Evolutionary conservation across 164 flowering plant genomes (phyloP).

Genomic region (Buxus sempervirens): DNA sequence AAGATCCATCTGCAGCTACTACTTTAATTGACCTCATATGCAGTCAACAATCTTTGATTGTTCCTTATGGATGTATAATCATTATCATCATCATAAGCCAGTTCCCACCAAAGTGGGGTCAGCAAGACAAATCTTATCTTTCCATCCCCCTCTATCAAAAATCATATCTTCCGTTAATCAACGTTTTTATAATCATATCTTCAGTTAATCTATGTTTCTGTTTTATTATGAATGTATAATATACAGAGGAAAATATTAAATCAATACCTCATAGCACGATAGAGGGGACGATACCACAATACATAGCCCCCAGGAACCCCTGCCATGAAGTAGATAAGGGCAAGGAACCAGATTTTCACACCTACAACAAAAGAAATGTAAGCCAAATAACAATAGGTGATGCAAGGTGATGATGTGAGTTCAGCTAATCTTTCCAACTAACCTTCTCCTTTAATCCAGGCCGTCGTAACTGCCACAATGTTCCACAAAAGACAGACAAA

Average conservation of each 20-base stretch:
- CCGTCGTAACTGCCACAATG: slow-evolving; percentile 57
- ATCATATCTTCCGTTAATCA: too few relatives aligned
- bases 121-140: too few relatives aligned
- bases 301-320: slow-evolving; percentile 94
- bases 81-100: too few relatives aligned
- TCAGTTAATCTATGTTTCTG: too few relatives aligned
- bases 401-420: not conserved
- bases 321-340: slow-evolving; percentile 87
- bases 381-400: not conserved
- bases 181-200: too few relatives aligned
- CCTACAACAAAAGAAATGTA: slow-evolving; percentile 36
- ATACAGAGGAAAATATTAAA: not conserved
- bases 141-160: too few relatives aligned
- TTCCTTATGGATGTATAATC: too few relatives aligned
- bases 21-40: not conserved
- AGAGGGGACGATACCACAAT: slow-evolving; percentile 97
- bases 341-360: slow-evolving; percentile 86
- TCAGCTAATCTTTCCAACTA: not conserved
- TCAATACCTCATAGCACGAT: slow-evolving; percentile 89
- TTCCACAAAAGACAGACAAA: slow-evolving; percentile 56
- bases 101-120: too few relatives aligned
- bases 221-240: too few relatives aligned
- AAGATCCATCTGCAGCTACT: not conserved
- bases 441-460: slow-evolving; percentile 61
- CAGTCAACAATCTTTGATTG: not conserved